phyloP scores from a whole-genome alignment of 2,329 filamentous ascomycete genomes.

The Arthrocladium fulminans region DNA sequence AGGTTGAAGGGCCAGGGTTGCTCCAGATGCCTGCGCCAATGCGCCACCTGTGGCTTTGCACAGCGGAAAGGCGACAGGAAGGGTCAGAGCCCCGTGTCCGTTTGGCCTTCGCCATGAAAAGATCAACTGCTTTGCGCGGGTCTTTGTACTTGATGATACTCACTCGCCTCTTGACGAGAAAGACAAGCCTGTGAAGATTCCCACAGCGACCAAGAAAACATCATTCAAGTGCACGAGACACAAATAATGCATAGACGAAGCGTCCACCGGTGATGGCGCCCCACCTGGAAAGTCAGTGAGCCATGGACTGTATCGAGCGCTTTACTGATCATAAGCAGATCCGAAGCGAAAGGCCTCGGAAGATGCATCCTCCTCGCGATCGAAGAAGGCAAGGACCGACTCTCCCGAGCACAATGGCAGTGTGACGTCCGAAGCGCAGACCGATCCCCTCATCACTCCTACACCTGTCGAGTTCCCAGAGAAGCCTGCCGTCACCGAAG shows the following conservation, averaged over 20 bases:
- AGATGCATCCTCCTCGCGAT: constrained; percentile 36
- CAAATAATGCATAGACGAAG: background rate
- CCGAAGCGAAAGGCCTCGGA: constrained; percentile 44
- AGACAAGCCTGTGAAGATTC: no score
- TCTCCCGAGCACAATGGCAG: constrained; percentile 31
- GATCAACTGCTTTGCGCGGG: no score
- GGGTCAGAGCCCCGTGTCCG: no score
- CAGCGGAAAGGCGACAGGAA: no score
- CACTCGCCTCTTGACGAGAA: no score
- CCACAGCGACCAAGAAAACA: no score
- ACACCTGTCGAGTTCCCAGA: constrained; percentile 78
- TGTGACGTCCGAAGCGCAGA: constrained; percentile 10
- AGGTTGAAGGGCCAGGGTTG: no score
- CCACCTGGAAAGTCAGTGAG: constrained; percentile 15
- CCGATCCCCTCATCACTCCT: constrained; percentile 44
- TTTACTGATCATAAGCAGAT: constrained; percentile 10
- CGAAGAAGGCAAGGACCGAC: constrained; percentile 42
- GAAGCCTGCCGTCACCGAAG: constrained; percentile 89
- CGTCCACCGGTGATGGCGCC: constrained; percentile 4
- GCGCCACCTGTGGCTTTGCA: no score
- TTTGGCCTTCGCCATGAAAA: no score
- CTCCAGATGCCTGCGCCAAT: no score
- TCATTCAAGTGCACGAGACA: background rate
- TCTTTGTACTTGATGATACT: no score
- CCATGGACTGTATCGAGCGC: background rate